Base-by-base conservation (phyloP, 257 asterid genomes). In the Solanum ossicruentum region DNA sequence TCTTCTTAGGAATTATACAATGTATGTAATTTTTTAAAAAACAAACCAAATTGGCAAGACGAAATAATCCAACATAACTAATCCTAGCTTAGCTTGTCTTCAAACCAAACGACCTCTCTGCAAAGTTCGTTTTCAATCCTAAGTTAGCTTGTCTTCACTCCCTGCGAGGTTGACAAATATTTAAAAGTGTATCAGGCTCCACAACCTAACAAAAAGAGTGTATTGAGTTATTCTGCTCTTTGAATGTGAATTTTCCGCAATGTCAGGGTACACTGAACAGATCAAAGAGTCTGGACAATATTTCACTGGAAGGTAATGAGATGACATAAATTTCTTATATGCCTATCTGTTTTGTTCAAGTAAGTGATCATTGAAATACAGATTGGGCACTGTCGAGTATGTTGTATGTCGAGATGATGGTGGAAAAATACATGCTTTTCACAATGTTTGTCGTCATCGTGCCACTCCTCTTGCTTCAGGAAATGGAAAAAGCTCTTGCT, bases 391-490 rank as follows among this genome's bases (percentile, higher is more conserved):
- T 77, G 89, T 92, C 15, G 98, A 94, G 81, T 95, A 93, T 71
- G 92, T 95, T 75, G 96, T 92, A 18, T 92, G 95, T 89, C 91
- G 95, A 67, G 95, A 94, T 87, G 97, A 93, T 47, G 72, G 79
- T 2, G 97, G 98, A 28, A 81, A 84, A 13, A 61, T 95, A 78
- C 89, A 78, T 28, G 97, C 94, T 86, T 95, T 94, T 88, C 99
- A 94, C 89, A 95, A 94, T 56, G 98, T 95, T 79, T 94, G 98
- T 84, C 97, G 98, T 82, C 99, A 95, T 88, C 99, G 93, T 63
- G 99, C 98, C 5, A 90, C 99, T 83, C 83, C 93, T 79, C 87
- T 94, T 84, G 97, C 93, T 61, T 90, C 92, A 3, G 98, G 97
- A 60, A 86, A 90, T 28, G 98, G 99, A 89, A 89, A 88, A 80